phyloP scores from a whole-genome alignment of 2,329 filamentous ascomycete genomes.

The Acarospora socialis region DNA sequence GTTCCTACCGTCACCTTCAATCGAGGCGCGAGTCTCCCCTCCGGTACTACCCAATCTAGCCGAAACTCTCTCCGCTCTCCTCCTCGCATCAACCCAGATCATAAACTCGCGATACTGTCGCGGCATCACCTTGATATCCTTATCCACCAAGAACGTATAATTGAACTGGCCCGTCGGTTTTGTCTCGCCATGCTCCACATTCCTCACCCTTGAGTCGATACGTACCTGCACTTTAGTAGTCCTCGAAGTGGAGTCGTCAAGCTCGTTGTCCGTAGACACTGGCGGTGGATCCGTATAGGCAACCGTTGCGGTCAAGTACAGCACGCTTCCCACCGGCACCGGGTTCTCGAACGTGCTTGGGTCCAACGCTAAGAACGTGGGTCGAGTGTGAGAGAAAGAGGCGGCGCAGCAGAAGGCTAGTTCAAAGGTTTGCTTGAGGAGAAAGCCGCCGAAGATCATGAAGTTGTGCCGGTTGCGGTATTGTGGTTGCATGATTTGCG shows the following conservation, averaged over 20 bases:
- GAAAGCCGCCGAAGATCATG: slow-evolving; percentile 66
- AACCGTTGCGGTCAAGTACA: slow-evolving; percentile 59
- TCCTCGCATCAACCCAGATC: slow-evolving; percentile 48
- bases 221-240: slow-evolving; percentile 55
- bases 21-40: slow-evolving; percentile 4
- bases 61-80: slow-evolving; percentile 39
- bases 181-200: slow-evolving; percentile 54
- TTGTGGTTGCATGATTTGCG: slow-evolving; percentile 63
- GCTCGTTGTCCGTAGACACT: slow-evolving; percentile 24
- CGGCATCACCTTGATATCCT: slow-evolving; percentile 52
- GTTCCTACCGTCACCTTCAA: not conserved
- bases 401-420: slow-evolving; percentile 62
- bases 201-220: slow-evolving; percentile 56
- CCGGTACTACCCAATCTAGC: slow-evolving; percentile 24
- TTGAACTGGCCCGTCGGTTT: slow-evolving; percentile 62
- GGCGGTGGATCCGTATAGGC: slow-evolving; percentile 54
- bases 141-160: slow-evolving; percentile 56
- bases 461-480: slow-evolving; percentile 56
- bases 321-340: slow-evolving; percentile 58
- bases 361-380: slow-evolving; percentile 58
- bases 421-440: slow-evolving; percentile 62
- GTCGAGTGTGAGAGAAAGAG: slow-evolving; percentile 53
- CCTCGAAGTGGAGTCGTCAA: slow-evolving; percentile 15
- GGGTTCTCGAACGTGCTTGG: slow-evolving; percentile 63
- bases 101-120: slow-evolving; percentile 49